Percentiles rank a stretch among this genome's conserved stretches.
Evolutionary conservation across 169 alveolate species (phyloP).

Genomic region (Plasmodium berghei): DNA sequence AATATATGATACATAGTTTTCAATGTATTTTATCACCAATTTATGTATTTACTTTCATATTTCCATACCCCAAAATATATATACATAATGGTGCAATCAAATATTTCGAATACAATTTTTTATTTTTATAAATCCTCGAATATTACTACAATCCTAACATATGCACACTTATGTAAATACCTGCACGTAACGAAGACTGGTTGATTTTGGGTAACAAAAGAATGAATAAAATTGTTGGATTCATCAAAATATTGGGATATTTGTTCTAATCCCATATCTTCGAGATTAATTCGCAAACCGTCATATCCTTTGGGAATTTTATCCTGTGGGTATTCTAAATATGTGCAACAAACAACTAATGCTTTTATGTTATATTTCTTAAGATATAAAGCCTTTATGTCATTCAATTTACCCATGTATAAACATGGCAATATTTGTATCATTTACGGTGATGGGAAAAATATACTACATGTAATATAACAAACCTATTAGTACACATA

Average conservation of each 20-base stretch:
- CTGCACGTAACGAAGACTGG: constrained; percentile 80
- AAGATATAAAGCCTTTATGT: constrained; percentile 55
- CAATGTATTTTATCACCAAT: too few species aligned
- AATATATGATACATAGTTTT: neutral
- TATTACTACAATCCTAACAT: too few species aligned
- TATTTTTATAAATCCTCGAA: too few species aligned
- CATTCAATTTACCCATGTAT: constrained; percentile 56
- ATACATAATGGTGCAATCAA: too few species aligned
- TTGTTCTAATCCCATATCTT: constrained; percentile 79
- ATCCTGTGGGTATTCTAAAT: constrained; percentile 61
- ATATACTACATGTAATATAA: too few species aligned
- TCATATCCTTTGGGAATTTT: constrained; percentile 59
- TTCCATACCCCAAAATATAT: too few species aligned
- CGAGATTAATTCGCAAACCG: constrained; percentile 74
- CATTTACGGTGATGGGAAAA: constrained; percentile 19
- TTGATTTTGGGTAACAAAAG: constrained; percentile 41
- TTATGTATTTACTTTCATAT: too few species aligned
- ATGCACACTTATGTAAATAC: constrained; percentile 8
- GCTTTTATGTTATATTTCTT: constrained; percentile 33
- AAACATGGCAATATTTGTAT: constrained; percentile 68
- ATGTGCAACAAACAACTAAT: constrained; percentile 61
- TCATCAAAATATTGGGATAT: constrained; percentile 77
- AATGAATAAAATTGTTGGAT: constrained; percentile 78
- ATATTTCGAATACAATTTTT: too few species aligned
- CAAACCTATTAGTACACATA: too few species aligned